These are phyloP conservation scores for Leptographium radiaticola DNA, from an alignment of 2,329 filamentous ascomycete species.

Conservation along the genomic window DNA sequence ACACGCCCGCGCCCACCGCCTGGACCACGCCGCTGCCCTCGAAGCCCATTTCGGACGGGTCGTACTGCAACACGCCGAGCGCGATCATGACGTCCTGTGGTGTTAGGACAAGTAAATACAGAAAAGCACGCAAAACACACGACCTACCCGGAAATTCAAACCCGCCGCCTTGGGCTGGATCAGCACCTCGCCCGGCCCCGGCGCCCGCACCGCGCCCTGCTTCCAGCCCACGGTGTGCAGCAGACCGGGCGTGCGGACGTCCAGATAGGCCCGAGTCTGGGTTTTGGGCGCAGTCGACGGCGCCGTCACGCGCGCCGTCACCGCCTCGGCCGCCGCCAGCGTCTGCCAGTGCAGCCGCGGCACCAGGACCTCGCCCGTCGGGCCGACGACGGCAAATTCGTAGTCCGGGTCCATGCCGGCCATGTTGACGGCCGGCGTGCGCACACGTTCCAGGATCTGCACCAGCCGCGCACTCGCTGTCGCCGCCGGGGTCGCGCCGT, in stretches of 20 bases:
- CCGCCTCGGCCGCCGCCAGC: too few species aligned
- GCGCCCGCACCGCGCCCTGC: slow-evolving; percentile 7
- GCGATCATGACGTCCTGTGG: slow-evolving; percentile 22
- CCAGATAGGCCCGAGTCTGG: not conserved
- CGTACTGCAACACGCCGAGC: slow-evolving; percentile 8
- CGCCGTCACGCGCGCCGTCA: too few species aligned
- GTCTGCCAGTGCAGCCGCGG: not conserved
- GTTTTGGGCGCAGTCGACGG: too few species aligned
- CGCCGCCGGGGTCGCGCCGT: not conserved
- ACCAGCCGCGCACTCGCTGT: not conserved
- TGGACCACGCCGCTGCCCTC: slow-evolving; percentile 16
- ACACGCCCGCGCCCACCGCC: slow-evolving; percentile 10
- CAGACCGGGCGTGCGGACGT: slow-evolving; percentile 12
- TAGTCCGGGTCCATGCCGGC: not conserved
- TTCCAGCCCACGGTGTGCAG: slow-evolving; percentile 16
- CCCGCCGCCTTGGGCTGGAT: slow-evolving; percentile 15
- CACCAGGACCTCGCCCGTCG: not conserved
- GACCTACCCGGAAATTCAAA: slow-evolving; percentile 14
- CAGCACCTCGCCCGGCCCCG: slow-evolving; percentile 11
- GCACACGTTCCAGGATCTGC: not conserved
- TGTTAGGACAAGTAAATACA: too few species aligned
- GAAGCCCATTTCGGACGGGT: slow-evolving; percentile 11
- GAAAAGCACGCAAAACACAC: too few species aligned
- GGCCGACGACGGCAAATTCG: not conserved
- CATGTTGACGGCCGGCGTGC: not conserved